Evolutionary conservation across 306 rosid genomes (phyloP).

Genomic region (Fagus crenata): DNA sequence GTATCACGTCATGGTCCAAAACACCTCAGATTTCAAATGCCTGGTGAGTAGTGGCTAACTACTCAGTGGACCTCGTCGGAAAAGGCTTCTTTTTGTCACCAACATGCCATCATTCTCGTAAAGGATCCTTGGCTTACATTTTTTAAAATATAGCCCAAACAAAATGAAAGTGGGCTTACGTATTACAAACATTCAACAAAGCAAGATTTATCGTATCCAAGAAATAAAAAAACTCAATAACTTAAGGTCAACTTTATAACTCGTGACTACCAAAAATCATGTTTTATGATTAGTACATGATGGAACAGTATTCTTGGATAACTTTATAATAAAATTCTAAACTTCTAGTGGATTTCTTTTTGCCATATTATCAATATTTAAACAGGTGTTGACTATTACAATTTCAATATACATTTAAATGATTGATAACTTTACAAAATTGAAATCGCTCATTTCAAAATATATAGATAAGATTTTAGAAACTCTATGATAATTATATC

Average conservation of each 20-base stretch:
- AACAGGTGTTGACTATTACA: no score
- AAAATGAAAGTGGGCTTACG: slow-evolving; percentile 33
- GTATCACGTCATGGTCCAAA: not conserved
- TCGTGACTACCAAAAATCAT: not conserved
- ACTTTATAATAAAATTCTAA: no score
- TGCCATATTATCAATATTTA: no score
- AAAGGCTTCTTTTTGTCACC: slow-evolving; percentile 21
- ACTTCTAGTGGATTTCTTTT: no score
- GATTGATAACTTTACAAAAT: no score
- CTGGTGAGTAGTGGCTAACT: not conserved
- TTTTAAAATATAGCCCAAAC: not conserved
- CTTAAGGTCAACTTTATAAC: not conserved
- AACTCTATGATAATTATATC: no score
- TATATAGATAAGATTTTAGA: no score
- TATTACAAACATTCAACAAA: not conserved
- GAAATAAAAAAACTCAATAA: not conserved
- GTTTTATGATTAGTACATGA: not conserved
- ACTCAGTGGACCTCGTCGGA: slow-evolving; percentile 39
- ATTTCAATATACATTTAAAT: no score
- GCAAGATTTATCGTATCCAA: not conserved
- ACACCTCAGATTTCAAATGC: not conserved
- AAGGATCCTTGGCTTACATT: not conserved
- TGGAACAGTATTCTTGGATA: no score
- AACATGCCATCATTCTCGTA: slow-evolving; percentile 10
- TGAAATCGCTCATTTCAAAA: no score